A percentile compares a stretch with the other conserved stretches of the same genome.
Evolutionary conservation across 805 yeast species (phyloP).

Genomic region (Debaryomyces castellii): DNA sequence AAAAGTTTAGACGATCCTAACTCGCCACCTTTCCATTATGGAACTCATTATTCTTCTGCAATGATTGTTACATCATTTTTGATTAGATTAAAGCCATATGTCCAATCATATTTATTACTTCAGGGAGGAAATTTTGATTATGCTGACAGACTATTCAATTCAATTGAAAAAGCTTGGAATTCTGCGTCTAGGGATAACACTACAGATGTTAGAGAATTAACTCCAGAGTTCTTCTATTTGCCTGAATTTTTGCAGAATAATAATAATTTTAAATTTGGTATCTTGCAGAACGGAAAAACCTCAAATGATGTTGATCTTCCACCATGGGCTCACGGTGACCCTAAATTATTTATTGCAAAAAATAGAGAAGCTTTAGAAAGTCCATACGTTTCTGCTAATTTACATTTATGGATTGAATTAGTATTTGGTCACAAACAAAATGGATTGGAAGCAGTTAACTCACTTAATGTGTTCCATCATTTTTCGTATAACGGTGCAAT

Average conservation of each 20-base stretch:
- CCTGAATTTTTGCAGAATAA: slow-evolving; percentile 75
- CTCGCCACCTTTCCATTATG: slow-evolving; percentile 84
- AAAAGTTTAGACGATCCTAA: slow-evolving; percentile 54
- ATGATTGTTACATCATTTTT: slow-evolving; percentile 86
- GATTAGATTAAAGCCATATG: slow-evolving; percentile 77
- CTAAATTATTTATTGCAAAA: slow-evolving; percentile 67
- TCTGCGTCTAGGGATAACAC: slow-evolving; percentile 79
- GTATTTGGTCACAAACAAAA: slow-evolving; percentile 79
- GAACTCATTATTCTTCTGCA: slow-evolving; percentile 91
- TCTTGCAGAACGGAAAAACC: slow-evolving; percentile 58
- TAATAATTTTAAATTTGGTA: slow-evolving; percentile 70
- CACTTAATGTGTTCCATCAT: slow-evolving; percentile 79
- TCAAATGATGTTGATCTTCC: slow-evolving; percentile 71
- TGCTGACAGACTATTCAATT: slow-evolving; percentile 77
- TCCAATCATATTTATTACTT: slow-evolving; percentile 69
- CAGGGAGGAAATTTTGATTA: slow-evolving; percentile 91
- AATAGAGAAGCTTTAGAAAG: slow-evolving; percentile 85
- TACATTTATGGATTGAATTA: slow-evolving; percentile 84
- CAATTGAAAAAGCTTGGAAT: slow-evolving; percentile 75
- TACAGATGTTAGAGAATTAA: slow-evolving; percentile 84
- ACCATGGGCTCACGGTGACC: slow-evolving; percentile 81
- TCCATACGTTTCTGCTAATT: slow-evolving; percentile 70
- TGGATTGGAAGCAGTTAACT: slow-evolving; percentile 64
- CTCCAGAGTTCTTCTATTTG: slow-evolving; percentile 80
- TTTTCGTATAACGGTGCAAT: slow-evolving; percentile 84